phyloP scores from a whole-genome alignment of 139 green algal species.

The Chlorella sp. region DNA sequence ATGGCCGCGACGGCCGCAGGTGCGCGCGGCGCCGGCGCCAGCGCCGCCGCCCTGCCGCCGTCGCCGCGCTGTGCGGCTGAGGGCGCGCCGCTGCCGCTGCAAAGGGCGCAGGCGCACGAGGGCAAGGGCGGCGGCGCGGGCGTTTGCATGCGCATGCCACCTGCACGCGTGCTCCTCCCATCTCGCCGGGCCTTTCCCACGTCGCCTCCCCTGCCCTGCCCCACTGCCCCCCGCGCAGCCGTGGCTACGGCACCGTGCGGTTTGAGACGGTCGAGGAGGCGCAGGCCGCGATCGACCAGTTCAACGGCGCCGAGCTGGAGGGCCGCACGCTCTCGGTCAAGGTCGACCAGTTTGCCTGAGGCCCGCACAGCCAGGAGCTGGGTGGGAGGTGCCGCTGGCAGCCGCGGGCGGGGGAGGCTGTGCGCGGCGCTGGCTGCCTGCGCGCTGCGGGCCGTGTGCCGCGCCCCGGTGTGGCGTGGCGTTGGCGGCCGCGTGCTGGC shows the following conservation, averaged over 20 bases:
- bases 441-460: too few species aligned
- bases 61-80: background rate
- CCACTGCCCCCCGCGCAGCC: constrained; percentile 9
- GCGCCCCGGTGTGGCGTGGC: too few species aligned
- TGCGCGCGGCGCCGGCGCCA: background rate
- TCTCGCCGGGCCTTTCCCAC: background rate
- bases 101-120: too few species aligned
- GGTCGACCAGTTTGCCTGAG: constrained; percentile 83
- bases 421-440: too few species aligned
- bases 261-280: constrained; percentile 79
- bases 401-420: too few species aligned
- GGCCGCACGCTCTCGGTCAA: constrained; percentile 82
- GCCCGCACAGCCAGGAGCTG: too few species aligned
- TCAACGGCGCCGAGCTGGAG: constrained; percentile 82
- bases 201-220: background rate
- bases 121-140: too few species aligned
- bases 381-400: too few species aligned
- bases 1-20: constrained; percentile 71
- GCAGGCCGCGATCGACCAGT: constrained; percentile 70
- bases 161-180: background rate
- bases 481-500: too few species aligned
- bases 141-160: too few species aligned
- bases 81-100: too few species aligned
- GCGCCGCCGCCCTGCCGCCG: background rate
- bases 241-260: constrained; percentile 88